phyloP scores from a whole-genome alignment of 768 basidiomycete genomes.

The Pisolithus tinctorius region DNA sequence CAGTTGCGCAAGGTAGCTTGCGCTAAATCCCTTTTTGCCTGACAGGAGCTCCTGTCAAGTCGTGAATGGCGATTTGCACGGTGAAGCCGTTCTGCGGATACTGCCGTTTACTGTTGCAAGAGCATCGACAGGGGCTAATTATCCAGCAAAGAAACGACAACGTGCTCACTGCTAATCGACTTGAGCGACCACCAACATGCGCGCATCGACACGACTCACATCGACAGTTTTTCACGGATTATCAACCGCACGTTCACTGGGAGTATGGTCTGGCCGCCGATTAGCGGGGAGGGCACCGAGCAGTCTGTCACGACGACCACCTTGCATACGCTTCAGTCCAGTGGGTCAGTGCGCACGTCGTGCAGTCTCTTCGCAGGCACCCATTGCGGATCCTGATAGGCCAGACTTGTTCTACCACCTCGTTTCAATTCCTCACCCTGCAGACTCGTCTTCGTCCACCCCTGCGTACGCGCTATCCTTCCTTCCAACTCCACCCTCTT shows the following conservation, averaged over 20 bases:
- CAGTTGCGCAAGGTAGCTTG: too few species aligned
- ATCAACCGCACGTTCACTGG: neutral
- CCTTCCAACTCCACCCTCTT: constrained; percentile 38
- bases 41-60: too few species aligned
- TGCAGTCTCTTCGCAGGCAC: constrained; percentile 13
- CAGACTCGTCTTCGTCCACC: constrained; percentile 28
- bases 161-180: too few species aligned
- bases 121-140: too few species aligned
- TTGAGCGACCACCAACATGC: too few species aligned
- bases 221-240: too few species aligned
- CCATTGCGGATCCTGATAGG: constrained; percentile 48
- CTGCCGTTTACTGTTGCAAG: too few species aligned
- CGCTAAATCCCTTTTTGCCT: too few species aligned
- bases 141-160: too few species aligned
- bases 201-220: too few species aligned
- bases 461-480: constrained; percentile 67
- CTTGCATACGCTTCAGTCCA: neutral
- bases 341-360: neutral
- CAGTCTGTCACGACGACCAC: neutral
- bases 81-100: too few species aligned
- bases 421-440: constrained; percentile 43
- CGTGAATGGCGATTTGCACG: too few species aligned
- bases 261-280: neutral
- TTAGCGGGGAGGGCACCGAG: neutral
- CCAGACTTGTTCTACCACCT: constrained; percentile 69